Conservation (phyloP, 2,329 filamentous ascomycete species). For the Claviceps maximensis region DNA sequence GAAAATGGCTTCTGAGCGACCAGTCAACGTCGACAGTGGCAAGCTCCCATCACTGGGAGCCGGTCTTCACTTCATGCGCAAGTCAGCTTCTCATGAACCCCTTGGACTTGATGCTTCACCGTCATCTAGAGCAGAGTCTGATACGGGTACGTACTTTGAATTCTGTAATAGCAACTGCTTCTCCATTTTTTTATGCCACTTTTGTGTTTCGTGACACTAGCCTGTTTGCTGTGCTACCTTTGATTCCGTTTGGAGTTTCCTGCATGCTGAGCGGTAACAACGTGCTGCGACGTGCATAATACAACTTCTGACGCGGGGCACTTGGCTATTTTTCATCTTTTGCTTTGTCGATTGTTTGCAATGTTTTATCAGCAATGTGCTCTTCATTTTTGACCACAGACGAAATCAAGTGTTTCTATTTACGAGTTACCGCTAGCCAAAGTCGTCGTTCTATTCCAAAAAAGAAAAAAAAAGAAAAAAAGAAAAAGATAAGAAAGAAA, state of each 20-base stretch:
- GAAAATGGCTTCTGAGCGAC: not conserved
- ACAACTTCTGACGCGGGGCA: not conserved
- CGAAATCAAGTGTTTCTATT: too few species aligned
- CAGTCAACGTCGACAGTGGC: not conserved
- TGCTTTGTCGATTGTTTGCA: not conserved
- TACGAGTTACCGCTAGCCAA: not conserved
- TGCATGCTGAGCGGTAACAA: not conserved
- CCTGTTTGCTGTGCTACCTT: not conserved
- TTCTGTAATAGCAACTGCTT: not conserved
- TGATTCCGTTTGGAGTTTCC: not conserved
- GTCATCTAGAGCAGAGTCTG: constrained; percentile 4
- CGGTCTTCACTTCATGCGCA: constrained; percentile 6
- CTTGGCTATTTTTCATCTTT: not conserved
- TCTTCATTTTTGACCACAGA: not conserved
- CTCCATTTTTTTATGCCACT: not conserved
- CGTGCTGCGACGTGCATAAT: not conserved
- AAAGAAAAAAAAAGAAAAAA: too few species aligned
- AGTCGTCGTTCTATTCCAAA: not conserved
- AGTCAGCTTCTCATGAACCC: constrained; percentile 9
- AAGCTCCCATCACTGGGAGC: constrained; percentile 1
- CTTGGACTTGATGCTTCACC: constrained; percentile 2
- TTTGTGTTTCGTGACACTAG: not conserved
- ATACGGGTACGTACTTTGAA: not conserved
- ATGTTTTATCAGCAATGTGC: not conserved
- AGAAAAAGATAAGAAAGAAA: too few species aligned